Base-by-base conservation (phyloP, 352 stramenopile species). In the Pythium scleroteichum region DNA sequence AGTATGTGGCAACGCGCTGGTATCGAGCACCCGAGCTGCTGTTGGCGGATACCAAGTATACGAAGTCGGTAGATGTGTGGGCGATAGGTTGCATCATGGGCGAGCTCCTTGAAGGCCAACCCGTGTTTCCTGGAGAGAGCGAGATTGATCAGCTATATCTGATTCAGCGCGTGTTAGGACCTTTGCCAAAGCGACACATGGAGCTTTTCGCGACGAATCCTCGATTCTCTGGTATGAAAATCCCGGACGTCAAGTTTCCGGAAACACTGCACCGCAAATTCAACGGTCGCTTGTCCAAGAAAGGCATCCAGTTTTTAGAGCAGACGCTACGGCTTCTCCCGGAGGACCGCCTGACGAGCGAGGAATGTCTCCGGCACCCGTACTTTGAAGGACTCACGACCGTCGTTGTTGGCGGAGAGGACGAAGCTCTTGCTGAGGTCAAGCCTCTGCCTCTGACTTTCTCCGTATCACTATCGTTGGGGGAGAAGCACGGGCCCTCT, bases 61-160 rank as follows among this genome's bases (percentile, higher is more conserved):
- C 93, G 13, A 98, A 90, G 24, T 94, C 97, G 77, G 80, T 97
- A 55, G 96, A 99, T 71, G 89, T 97, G 20, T 99, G 95, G 94
- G 94, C 89, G 13, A 88, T 94, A n/a, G 96, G 97, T 3, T 99
- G 98, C 76, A 98, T 99, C 51, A 98, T 98, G 69, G 97, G 95
- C 24, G 97, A 99, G 76, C 79, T 99, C 9, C 75, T 99, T 7
- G 83, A 99, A 51, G 97, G 96, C 2, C 90, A 98, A 65, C 97
- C 98, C 4, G 84, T 99, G 52, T 99, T 99, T 70, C 97, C 97
- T 4, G 97, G 98, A n/a, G 96, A 99, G 68, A 99, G 90, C 33
- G 97, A 98, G 54, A 98, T 99, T 19, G 98, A 99, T 66, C 97
- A 99, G 83, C 79, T 99, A 3, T 98, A 99, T 19, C 87, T 99